Conservation (phyloP, 2,329 filamentous ascomycete genomes). For the Xylaria sp. region DNA sequence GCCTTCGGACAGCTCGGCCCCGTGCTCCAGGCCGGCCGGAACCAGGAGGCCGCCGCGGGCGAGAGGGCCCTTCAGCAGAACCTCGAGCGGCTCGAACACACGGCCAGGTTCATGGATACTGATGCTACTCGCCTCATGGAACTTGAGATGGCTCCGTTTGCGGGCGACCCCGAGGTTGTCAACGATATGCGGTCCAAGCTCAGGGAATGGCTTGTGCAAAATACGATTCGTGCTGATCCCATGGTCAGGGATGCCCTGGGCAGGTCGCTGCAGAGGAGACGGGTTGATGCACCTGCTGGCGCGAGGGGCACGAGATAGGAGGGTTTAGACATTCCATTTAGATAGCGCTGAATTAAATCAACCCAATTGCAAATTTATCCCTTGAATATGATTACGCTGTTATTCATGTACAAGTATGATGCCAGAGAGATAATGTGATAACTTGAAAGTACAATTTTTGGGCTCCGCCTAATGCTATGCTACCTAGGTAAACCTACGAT, state of each 20-base stretch:
- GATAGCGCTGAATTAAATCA: conserved; percentile 5
- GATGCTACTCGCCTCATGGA: conserved; percentile 77
- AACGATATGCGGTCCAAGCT: conserved; percentile 75
- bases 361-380: background rate
- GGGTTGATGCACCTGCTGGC: conserved; percentile 70
- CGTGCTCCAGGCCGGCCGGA: conserved; percentile 58
- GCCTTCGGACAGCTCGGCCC: conserved; percentile 84
- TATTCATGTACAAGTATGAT: background rate
- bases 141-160: conserved; percentile 84
- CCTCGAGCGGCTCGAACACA: conserved; percentile 72
- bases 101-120: conserved; percentile 69
- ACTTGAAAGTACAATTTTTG: conserved; percentile 1
- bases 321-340: conserved; percentile 1
- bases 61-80: conserved; percentile 67
- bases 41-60: conserved; percentile 50
- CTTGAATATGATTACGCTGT: background rate
- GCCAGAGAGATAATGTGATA: background rate
- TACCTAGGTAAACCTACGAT: background rate
- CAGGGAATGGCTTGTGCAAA: conserved; percentile 88
- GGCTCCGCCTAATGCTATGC: conserved; percentile 17
- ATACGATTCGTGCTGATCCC: conserved; percentile 80
- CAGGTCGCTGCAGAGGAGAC: conserved; percentile 69
- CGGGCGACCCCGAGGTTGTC: conserved; percentile 72
- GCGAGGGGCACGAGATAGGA: conserved; percentile 62
- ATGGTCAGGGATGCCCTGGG: conserved; percentile 85